Conservation (phyloP, 768 basidiomycete species). For the Russula compacta region DNA sequence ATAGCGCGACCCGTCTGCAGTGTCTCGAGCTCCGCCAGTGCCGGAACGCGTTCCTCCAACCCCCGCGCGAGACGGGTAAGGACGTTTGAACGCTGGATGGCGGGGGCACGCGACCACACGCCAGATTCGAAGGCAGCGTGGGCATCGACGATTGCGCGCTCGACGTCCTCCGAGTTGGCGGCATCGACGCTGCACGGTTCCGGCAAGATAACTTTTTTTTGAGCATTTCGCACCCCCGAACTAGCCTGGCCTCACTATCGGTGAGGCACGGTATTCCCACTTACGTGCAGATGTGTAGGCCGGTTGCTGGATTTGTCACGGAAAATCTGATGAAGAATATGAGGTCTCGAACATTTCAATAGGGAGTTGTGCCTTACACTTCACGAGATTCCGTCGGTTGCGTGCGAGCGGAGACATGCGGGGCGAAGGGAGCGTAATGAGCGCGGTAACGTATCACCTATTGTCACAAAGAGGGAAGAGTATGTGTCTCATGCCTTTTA, state of each 20-base stretch:
- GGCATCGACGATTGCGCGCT: constrained; percentile 42
- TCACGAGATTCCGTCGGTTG: neutral
- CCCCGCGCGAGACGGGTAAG: constrained; percentile 55
- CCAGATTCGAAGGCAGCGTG: constrained; percentile 56
- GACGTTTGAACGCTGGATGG: constrained; percentile 51
- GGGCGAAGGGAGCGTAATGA: constrained; percentile 10
- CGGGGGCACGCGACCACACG: constrained; percentile 58
- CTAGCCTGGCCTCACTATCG: too few species aligned
- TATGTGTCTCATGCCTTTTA: neutral
- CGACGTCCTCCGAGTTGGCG: constrained; percentile 44
- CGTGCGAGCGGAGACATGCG: neutral
- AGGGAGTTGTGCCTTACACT: neutral
- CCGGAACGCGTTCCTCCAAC: constrained; percentile 47
- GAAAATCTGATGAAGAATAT: constrained; percentile 31
- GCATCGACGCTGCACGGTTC: constrained; percentile 39
- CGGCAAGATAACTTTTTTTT: neutral
- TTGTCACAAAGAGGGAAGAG: neutral
- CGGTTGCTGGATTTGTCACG: constrained; percentile 62
- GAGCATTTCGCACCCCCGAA: neutral
- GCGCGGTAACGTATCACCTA: constrained; percentile 2
- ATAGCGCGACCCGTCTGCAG: constrained; percentile 76
- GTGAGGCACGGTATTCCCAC: neutral
- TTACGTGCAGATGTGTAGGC: constrained; percentile 48
- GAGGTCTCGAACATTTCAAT: neutral
- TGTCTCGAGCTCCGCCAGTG: constrained; percentile 58